Percentiles rank a stretch among this genome's conserved stretches.
Conservation (phyloP, 148 eudicot species). For the Tetragonia tetragonoides region DNA sequence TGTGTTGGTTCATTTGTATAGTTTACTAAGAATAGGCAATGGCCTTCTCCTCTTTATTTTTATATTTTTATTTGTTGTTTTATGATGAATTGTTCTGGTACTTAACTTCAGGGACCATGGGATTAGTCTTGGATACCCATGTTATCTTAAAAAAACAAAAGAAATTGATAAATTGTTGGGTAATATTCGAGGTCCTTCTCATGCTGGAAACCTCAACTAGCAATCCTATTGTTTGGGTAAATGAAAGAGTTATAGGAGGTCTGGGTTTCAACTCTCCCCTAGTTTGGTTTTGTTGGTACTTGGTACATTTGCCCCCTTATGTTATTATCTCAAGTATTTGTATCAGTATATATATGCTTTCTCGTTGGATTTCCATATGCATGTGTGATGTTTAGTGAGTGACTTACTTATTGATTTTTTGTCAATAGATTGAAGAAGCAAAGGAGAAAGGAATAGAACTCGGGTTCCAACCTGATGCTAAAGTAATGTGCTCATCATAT, state of each 20-base stretch:
- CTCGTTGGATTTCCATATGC: no score
- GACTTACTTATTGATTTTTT: no score
- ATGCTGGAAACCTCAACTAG: not conserved
- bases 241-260: not conserved
- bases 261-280: not conserved
- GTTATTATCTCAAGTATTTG: not conserved
- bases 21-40: no score
- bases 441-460: constrained; percentile 72
- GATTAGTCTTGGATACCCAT: no score
- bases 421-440: constrained; percentile 88
- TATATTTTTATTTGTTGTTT: no score
- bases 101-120: no score
- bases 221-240: not conserved
- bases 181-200: not conserved
- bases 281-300: not conserved
- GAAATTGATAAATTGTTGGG: no score
- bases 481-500: constrained; percentile 40
- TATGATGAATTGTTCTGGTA: no score
- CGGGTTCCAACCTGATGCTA: constrained; percentile 77
- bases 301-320: not conserved
- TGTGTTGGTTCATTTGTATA: no score
- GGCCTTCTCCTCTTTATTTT: no score
- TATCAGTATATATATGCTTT: not conserved
- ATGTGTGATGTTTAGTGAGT: no score
- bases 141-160: no score